A percentile compares a stretch with the other conserved stretches of the same genome.
Conservation (phyloP, 2,329 filamentous ascomycete genomes). For the Talaromyces funiculosus region DNA sequence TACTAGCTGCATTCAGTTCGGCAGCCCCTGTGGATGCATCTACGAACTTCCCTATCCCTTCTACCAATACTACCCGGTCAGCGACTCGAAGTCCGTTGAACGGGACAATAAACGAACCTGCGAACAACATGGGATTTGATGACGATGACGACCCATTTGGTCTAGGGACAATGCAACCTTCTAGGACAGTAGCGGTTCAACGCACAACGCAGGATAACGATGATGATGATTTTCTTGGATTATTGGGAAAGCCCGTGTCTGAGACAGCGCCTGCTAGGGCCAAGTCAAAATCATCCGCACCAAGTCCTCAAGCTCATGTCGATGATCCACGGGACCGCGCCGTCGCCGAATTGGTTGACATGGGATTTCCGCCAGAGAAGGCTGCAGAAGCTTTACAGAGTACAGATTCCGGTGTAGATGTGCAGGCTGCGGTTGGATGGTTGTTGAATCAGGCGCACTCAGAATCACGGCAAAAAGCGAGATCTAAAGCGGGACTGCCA, state of each 20-base stretch:
- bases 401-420: conserved; percentile 71
- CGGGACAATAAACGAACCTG: conserved; percentile 17
- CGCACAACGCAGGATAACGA: conserved; percentile 38
- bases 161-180: conserved; percentile 56
- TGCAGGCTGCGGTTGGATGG: conserved; percentile 83
- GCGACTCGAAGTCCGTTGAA: conserved; percentile 19
- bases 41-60: conserved; percentile 52
- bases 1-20: conserved; percentile 58
- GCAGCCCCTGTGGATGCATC: conserved; percentile 55
- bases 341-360: conserved; percentile 84
- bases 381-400: conserved; percentile 73
- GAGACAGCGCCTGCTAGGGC: conserved; percentile 39
- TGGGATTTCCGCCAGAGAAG: conserved; percentile 84
- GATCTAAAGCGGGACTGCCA: conserved; percentile 21
- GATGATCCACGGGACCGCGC: conserved; percentile 64
- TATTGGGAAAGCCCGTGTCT: conserved; percentile 55
- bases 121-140: conserved; percentile 35
- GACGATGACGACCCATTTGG: conserved; percentile 90
- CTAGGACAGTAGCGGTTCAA: conserved; percentile 44
- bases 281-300: conserved; percentile 17
- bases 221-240: conserved; percentile 61
- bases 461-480: conserved; percentile 67
- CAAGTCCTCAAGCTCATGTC: conserved; percentile 22
- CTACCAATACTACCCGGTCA: conserved; percentile 29
- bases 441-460: conserved; percentile 85